These are phyloP conservation scores for Mycena haematopus DNA, from an alignment of 768 basidiomycete genomes.

Conservation along the genomic window DNA sequence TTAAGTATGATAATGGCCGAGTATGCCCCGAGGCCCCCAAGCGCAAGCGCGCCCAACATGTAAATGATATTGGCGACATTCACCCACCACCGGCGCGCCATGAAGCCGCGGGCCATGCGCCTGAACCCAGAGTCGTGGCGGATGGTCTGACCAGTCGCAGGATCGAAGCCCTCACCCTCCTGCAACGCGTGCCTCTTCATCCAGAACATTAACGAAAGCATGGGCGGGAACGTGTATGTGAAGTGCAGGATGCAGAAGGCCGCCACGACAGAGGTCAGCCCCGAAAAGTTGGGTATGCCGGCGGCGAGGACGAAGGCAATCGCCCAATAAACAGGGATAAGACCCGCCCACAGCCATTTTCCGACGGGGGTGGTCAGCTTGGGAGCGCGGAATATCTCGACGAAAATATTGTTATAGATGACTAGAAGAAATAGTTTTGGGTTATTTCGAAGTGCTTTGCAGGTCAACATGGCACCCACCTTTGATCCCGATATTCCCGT, in stretches of 20 bases:
- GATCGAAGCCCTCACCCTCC: constrained; percentile 16
- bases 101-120: constrained; percentile 16
- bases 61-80: constrained; percentile 11
- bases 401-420: constrained; percentile 15
- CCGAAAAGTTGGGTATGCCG: constrained; percentile 18
- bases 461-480: not conserved
- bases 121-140: constrained; percentile 14
- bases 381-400: constrained; percentile 19
- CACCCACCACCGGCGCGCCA: constrained; percentile 17
- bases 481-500: constrained; percentile 23
- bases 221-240: constrained; percentile 22
- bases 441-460: not conserved
- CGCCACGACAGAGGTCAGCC: constrained; percentile 18
- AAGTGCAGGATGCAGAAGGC: constrained; percentile 22
- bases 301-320: constrained; percentile 21
- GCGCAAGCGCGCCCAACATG: constrained; percentile 8
- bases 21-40: constrained; percentile 14
- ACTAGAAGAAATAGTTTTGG: constrained; percentile 6
- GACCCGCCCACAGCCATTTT: constrained; percentile 11
- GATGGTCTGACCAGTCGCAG: constrained; percentile 14
- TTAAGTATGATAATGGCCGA: constrained; percentile 14
- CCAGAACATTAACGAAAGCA: constrained; percentile 15
- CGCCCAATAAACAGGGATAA: constrained; percentile 15
- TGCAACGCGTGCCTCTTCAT: constrained; percentile 18
- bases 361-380: constrained; percentile 7